phyloP scores from a whole-genome alignment of 2,329 filamentous ascomycete genomes.

The Talaromyces sp. region DNA sequence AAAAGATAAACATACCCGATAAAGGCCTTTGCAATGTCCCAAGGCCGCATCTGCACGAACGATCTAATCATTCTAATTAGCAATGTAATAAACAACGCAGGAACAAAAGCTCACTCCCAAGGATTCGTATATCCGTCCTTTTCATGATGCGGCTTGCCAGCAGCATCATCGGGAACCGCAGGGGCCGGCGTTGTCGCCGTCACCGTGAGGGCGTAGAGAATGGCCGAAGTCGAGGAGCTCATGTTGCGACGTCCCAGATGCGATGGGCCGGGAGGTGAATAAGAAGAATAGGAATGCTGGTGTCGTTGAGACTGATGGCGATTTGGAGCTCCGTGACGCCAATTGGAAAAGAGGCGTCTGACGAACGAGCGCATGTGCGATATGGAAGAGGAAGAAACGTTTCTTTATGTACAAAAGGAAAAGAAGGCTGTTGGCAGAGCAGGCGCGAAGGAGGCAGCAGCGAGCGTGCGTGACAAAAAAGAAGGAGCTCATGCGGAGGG shows the following conservation, averaged over 20 bases:
- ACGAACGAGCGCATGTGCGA: neutral
- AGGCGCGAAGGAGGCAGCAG: neutral
- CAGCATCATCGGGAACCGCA: slow-evolving; percentile 33
- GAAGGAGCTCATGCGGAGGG: neutral
- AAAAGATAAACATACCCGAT: slow-evolving; percentile 1
- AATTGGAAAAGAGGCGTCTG: neutral
- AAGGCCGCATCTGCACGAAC: neutral
- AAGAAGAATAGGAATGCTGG: neutral
- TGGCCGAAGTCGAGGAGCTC: slow-evolving; percentile 29
- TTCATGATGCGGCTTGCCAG: slow-evolving; percentile 35
- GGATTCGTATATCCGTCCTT: slow-evolving; percentile 37
- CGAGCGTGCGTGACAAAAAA: neutral
- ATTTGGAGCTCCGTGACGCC: neutral
- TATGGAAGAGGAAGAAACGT: neutral
- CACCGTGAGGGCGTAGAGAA: slow-evolving; percentile 38
- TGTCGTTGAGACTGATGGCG: neutral
- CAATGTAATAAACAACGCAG: neutral
- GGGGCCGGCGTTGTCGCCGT: slow-evolving; percentile 26
- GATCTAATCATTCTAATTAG: neutral
- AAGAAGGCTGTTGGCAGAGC: neutral
- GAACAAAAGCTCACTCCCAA: slow-evolving; percentile 38
- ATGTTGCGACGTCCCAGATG: slow-evolving; percentile 24
- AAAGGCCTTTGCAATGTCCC: slow-evolving; percentile 1
- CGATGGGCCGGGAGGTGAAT: neutral
- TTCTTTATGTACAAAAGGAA: neutral